These are phyloP conservation scores for Globisporangium yorkense DNA, from an alignment of 352 stramenopile genomes.

Conservation along the genomic window DNA sequence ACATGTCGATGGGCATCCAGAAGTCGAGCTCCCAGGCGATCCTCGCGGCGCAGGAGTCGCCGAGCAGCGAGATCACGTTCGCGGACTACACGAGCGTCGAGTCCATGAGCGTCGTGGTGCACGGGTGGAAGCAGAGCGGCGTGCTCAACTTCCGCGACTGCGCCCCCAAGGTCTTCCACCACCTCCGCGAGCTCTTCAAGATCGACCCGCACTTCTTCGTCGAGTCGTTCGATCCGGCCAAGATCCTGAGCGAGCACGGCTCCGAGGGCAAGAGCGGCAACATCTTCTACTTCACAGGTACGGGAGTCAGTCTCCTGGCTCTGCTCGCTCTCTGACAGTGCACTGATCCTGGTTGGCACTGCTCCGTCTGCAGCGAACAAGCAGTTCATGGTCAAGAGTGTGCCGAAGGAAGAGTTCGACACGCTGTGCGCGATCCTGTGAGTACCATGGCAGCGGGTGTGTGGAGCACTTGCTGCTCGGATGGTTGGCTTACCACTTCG, in stretches of 20 bases:
- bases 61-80: slow-evolving; percentile 30
- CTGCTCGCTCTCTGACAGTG: neutral
- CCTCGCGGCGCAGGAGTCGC: slow-evolving; percentile 19
- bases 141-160: slow-evolving; percentile 71
- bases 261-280: slow-evolving; percentile 84
- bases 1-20: slow-evolving; percentile 82
- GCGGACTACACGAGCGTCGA: slow-evolving; percentile 69
- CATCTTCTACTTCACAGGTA: slow-evolving; percentile 84
- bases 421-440: slow-evolving; percentile 74
- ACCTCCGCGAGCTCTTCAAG: slow-evolving; percentile 68
- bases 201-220: slow-evolving; percentile 65
- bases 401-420: slow-evolving; percentile 82
- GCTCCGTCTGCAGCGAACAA: slow-evolving; percentile 50
- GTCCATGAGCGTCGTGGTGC: slow-evolving; percentile 67
- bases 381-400: slow-evolving; percentile 87
- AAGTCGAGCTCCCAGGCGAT: slow-evolving; percentile 59
- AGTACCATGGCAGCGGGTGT: slow-evolving; percentile 6
- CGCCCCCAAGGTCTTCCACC: slow-evolving; percentile 73
- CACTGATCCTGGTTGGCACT: neutral
- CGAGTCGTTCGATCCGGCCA: slow-evolving; percentile 67
- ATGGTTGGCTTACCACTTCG: neutral
- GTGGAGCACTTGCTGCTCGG: neutral
- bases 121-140: slow-evolving; percentile 42
- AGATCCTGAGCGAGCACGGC: slow-evolving; percentile 72
- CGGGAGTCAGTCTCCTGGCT: neutral